A percentile compares a stretch with the other conserved stretches of the same genome.
These are phyloP conservation scores for Dysphania ambrosioides DNA, from an alignment of 148 eudicot genomes.

Conservation along the genomic window DNA sequence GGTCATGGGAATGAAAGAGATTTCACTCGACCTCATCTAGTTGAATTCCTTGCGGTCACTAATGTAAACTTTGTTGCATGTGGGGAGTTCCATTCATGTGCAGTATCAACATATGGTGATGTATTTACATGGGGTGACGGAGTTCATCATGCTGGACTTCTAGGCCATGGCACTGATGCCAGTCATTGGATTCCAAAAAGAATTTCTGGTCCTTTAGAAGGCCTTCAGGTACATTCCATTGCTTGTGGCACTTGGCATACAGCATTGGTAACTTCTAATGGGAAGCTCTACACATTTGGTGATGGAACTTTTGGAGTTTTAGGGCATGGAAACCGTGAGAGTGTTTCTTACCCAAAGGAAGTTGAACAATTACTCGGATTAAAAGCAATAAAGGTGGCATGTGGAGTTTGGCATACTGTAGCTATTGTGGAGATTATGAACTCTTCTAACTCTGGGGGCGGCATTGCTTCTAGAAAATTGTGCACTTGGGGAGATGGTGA, in stretches of 20 bases:
- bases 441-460: slow-evolving; percentile 28
- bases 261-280: slow-evolving; percentile 52
- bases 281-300: slow-evolving; percentile 75
- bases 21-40: slow-evolving; percentile 54
- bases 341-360: slow-evolving; percentile 55
- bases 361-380: slow-evolving; percentile 55
- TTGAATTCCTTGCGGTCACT: slow-evolving; percentile 57
- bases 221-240: slow-evolving; percentile 57
- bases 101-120: slow-evolving; percentile 72
- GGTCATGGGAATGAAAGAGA: slow-evolving; percentile 77
- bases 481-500: slow-evolving; percentile 95
- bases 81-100: slow-evolving; percentile 78
- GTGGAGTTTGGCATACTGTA: slow-evolving; percentile 94
- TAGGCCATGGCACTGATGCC: slow-evolving; percentile 79
- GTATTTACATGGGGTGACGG: slow-evolving; percentile 87
- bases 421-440: slow-evolving; percentile 63
- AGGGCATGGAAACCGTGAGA: slow-evolving; percentile 74
- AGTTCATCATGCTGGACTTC: slow-evolving; percentile 62
- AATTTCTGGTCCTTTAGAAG: slow-evolving; percentile 71
- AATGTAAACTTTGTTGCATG: slow-evolving; percentile 74
- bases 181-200: slow-evolving; percentile 88
- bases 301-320: slow-evolving; percentile 85
- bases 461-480: slow-evolving; percentile 52
- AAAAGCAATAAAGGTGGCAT: slow-evolving; percentile 64
- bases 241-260: slow-evolving; percentile 91